Evolutionary conservation across 148 eudicot species (phyloP).

Genomic region (Chenopodium berlandieri): DNA sequence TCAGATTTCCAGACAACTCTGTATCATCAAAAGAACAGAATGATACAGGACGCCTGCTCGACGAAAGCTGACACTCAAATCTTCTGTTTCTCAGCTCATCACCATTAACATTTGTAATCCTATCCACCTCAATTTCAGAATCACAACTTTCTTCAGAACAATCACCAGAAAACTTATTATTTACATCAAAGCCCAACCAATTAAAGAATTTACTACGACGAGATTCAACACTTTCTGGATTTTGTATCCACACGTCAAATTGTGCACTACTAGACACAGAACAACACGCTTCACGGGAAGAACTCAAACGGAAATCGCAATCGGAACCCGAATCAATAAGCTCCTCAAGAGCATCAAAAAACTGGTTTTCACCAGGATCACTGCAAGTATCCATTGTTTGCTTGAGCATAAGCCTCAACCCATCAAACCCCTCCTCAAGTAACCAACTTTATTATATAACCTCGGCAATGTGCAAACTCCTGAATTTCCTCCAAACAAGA

Average conservation of each 20-base stretch:
- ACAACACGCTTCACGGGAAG: conserved; percentile 15
- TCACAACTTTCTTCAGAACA: conserved; percentile 27
- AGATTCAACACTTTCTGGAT: conserved; percentile 62
- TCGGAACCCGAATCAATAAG: conserved; percentile 42
- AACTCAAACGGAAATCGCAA: conserved; percentile 13
- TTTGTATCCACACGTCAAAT: conserved; percentile 65
- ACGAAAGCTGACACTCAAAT: conserved; percentile 43
- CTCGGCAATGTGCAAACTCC: conserved; percentile 57
- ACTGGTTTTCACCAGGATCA: conserved; percentile 51
- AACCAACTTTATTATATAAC: conserved; percentile 40
- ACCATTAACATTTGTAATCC: conserved; percentile 39
- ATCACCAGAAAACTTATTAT: conserved; percentile 25
- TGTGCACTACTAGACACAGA: conserved; percentile 32
- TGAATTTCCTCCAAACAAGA: conserved; percentile 42
- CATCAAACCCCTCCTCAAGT: conserved; percentile 58
- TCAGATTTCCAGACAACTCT: conserved; percentile 25
- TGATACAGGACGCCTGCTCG: conserved; percentile 45
- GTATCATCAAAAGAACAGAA: conserved; percentile 38
- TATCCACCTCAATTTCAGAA: conserved; percentile 28
- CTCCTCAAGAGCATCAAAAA: conserved; percentile 76
- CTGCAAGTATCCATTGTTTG: conserved; percentile 56
- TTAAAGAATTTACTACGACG: conserved; percentile 70
- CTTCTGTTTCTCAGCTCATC: conserved; percentile 39
- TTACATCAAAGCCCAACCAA: conserved; percentile 53
- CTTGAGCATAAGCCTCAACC: conserved; percentile 50